Percentiles rank a stretch among this genome's conserved stretches.
Evolutionary conservation across 345 rosid species (phyloP).

Genomic region (Ceriops tagal): DNA sequence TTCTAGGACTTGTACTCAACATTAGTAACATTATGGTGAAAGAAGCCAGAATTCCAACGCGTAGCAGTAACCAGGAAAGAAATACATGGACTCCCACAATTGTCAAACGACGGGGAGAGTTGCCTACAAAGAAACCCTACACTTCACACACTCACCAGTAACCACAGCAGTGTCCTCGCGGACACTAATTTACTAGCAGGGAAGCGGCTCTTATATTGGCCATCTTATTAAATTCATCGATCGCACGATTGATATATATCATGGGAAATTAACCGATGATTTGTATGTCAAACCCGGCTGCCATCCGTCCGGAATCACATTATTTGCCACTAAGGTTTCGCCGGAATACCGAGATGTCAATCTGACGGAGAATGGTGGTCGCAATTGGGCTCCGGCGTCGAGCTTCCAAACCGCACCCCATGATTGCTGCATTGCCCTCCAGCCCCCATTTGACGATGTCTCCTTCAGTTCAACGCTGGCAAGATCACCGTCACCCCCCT

Average conservation of each 20-base stretch:
- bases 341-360: constrained; percentile 37
- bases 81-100: no score
- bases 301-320: constrained; percentile 56
- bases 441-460: constrained; percentile 7
- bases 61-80: no score
- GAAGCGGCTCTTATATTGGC: no score
- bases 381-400: constrained; percentile 31
- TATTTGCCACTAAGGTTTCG: constrained; percentile 34
- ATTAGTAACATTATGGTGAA: no score
- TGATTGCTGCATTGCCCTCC: constrained; percentile 47
- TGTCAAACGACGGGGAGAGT: no score
- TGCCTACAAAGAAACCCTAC: no score
- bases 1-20: no score
- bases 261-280: constrained; percentile 38
- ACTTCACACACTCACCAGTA: no score
- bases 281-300: constrained; percentile 40
- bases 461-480: constrained; percentile 29
- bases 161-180: no score
- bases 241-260: background rate
- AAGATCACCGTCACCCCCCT: constrained; percentile 51
- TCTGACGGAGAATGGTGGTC: constrained; percentile 40
- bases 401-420: constrained; percentile 67
- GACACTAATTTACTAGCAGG: no score
- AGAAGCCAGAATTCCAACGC: no score
- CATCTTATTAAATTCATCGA: no score